Evolutionary conservation across 139 green algal genomes (phyloP).

Genomic region (Tetradesmus obliquus): DNA sequence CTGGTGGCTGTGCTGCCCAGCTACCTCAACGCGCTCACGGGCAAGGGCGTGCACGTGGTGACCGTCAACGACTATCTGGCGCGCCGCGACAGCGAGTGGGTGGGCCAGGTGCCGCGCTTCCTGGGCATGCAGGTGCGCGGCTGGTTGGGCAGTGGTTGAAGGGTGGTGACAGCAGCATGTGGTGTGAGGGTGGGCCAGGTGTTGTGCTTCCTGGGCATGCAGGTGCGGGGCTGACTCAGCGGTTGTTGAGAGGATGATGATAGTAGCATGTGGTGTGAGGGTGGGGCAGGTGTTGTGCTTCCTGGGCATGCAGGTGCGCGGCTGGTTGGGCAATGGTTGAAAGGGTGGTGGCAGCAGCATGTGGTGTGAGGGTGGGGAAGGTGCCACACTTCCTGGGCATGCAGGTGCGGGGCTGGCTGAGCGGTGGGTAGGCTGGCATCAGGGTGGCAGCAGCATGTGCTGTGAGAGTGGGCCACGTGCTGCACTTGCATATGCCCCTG

Average conservation of each 20-base stretch:
- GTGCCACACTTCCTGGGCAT: neutral
- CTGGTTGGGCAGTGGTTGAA: neutral
- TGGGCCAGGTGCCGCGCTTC: constrained; percentile 96
- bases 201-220: neutral
- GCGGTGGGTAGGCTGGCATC: neutral
- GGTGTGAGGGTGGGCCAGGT: neutral
- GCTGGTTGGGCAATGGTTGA: neutral
- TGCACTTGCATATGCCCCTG: neutral
- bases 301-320: neutral
- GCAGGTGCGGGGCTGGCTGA: neutral
- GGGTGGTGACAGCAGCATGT: constrained; percentile 7
- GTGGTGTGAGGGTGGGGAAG: neutral
- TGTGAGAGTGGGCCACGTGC: neutral
- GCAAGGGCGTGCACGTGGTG: constrained; percentile 94
- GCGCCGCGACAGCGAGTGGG: constrained; percentile 94
- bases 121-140: constrained; percentile 88
- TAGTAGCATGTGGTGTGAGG: neutral
- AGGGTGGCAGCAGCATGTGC: neutral
- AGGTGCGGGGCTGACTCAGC: neutral
- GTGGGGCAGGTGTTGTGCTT: neutral
- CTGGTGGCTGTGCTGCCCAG: constrained; percentile 97
- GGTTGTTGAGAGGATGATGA: neutral
- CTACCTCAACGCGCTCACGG: constrained; percentile 95
- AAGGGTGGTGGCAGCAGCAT: neutral
- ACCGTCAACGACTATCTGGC: constrained; percentile 99